These are phyloP conservation scores for Aspergillus sp. DNA, from an alignment of 2,329 filamentous ascomycete species.

Conservation along the genomic window DNA sequence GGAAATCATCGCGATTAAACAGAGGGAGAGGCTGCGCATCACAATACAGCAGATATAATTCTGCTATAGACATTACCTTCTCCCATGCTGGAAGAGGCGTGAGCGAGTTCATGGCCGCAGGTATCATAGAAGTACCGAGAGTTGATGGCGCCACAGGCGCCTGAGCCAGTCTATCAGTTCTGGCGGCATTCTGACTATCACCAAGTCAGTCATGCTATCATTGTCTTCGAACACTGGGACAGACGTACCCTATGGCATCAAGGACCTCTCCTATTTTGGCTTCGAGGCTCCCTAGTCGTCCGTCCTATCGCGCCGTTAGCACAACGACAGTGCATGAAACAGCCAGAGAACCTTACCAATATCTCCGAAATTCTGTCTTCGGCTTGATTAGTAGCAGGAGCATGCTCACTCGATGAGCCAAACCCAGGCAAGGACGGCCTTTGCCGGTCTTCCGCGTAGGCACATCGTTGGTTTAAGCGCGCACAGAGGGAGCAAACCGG, in stretches of 20 bases:
- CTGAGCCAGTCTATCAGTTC: slow-evolving; percentile 10
- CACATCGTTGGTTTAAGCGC: slow-evolving; percentile 48
- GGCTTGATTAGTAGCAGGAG: slow-evolving; percentile 8
- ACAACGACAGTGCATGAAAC: neutral
- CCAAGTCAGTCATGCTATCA: neutral
- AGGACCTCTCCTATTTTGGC: slow-evolving; percentile 36
- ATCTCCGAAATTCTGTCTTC: slow-evolving; percentile 15
- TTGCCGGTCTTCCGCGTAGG: slow-evolving; percentile 40
- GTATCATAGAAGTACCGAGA: slow-evolving; percentile 6
- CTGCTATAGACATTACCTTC: slow-evolving; percentile 37
- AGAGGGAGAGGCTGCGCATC: slow-evolving; percentile 52
- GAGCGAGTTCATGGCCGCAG: slow-evolving; percentile 14
- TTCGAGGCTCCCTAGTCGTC: slow-evolving; percentile 33
- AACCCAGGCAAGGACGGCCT: slow-evolving; percentile 12
- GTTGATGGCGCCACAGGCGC: slow-evolving; percentile 9
- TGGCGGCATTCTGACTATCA: slow-evolving; percentile 13
- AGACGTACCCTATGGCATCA: slow-evolving; percentile 33
- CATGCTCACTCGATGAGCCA: slow-evolving; percentile 10
- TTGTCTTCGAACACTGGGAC: slow-evolving; percentile 3
- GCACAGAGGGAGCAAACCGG: slow-evolving; percentile 51
- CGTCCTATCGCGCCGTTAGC: slow-evolving; percentile 21
- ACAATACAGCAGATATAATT: slow-evolving; percentile 49
- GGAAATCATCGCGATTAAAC: slow-evolving; percentile 44
- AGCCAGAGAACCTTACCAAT: slow-evolving; percentile 17
- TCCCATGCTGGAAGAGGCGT: slow-evolving; percentile 38